phyloP scores from a whole-genome alignment of 2,329 filamentous ascomycete genomes.

The Sordariomycetes sp. region DNA sequence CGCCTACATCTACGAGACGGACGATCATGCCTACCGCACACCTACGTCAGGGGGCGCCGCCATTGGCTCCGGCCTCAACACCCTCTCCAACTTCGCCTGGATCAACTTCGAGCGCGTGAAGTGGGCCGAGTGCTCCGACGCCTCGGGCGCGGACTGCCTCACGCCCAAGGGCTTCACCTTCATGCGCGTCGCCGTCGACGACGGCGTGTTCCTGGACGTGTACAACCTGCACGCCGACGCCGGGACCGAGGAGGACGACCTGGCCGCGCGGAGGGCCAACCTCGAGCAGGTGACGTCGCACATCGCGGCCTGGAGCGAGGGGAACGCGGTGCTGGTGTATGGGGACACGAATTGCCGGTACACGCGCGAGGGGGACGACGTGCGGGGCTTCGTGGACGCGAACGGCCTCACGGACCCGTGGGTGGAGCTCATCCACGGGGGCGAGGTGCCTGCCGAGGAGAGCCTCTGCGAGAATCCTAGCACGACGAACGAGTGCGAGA shows the following conservation, averaged over 20 bases:
- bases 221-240: constrained; percentile 62
- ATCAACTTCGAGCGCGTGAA: constrained; percentile 43
- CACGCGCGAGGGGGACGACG: constrained; percentile 42
- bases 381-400: constrained; percentile 35
- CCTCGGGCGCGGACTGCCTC: constrained; percentile 47
- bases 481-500: constrained; percentile 44
- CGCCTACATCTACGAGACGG: constrained; percentile 48
- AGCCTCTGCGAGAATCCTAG: constrained; percentile 47
- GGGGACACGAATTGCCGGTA: constrained; percentile 59
- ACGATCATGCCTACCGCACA: constrained; percentile 49
- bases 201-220: constrained; percentile 46
- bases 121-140: constrained; percentile 48
- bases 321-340: constrained; percentile 52
- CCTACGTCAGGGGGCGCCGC: constrained; percentile 53
- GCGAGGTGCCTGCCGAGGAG: constrained; percentile 32
- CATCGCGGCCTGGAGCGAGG: constrained; percentile 42
- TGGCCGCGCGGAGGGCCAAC: constrained; percentile 45
- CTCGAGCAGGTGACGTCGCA: constrained; percentile 47
- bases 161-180: constrained; percentile 62
- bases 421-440: constrained; percentile 41
- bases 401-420: constrained; percentile 47
- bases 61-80: constrained; percentile 55
- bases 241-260: constrained; percentile 41
- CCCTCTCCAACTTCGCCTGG: constrained; percentile 47
- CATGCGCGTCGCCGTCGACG: constrained; percentile 44